Evolutionary conservation across 768 basidiomycete genomes (phyloP).

Genomic region (Amanita inopinata): DNA sequence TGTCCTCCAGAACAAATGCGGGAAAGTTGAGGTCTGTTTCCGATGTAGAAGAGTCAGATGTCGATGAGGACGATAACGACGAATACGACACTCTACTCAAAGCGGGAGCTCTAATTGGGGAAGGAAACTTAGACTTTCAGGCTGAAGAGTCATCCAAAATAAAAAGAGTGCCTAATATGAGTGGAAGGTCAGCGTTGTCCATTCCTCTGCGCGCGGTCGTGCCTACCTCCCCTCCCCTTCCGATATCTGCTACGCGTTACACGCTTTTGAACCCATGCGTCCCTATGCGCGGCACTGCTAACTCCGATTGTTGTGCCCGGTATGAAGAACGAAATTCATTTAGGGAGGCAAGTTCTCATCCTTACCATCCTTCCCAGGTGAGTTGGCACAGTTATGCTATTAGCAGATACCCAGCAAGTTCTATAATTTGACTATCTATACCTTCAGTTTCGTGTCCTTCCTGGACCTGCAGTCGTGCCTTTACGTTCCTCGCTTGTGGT

Average conservation of each 20-base stretch:
- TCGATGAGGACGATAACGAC: slow-evolving; percentile 11
- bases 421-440: neutral
- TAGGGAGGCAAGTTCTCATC: slow-evolving; percentile 17
- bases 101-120: slow-evolving; percentile 7
- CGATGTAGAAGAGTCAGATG: slow-evolving; percentile 16
- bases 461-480: slow-evolving; percentile 4
- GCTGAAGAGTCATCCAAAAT: slow-evolving; percentile 1
- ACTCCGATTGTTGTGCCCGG: slow-evolving; percentile 11
- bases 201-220: slow-evolving; percentile 20
- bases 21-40: slow-evolving; percentile 16
- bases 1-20: slow-evolving; percentile 21
- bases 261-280: slow-evolving; percentile 1
- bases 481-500: slow-evolving; percentile 4
- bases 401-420: neutral
- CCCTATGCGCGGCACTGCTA: slow-evolving; percentile 1
- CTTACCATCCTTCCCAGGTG: slow-evolving; percentile 25
- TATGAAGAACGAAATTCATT: slow-evolving; percentile 26
- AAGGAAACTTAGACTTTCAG: slow-evolving; percentile 4
- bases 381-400: neutral
- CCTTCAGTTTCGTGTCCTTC: slow-evolving; percentile 6
- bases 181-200: slow-evolving; percentile 14
- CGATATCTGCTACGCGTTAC: slow-evolving; percentile 5
- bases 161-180: neutral
- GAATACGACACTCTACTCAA: slow-evolving; percentile 4
- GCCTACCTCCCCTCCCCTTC: slow-evolving; percentile 13